phyloP scores from a whole-genome alignment of 2,329 filamentous ascomycete species.

The Hypocreales sp. region DNA sequence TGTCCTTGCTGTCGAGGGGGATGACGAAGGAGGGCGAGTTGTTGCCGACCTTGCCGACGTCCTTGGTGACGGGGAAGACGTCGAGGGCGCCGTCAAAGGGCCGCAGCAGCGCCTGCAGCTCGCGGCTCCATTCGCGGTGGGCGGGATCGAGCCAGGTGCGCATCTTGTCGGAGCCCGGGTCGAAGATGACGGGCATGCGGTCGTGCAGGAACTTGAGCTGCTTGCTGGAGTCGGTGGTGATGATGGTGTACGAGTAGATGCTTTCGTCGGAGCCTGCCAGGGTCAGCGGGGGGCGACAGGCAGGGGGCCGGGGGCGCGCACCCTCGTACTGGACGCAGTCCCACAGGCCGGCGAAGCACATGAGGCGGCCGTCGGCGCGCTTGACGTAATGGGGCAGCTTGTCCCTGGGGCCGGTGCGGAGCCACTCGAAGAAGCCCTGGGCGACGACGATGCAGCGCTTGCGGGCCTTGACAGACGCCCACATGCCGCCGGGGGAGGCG shows the following conservation, averaged over 20 bases:
- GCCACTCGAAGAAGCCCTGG: constrained; percentile 94
- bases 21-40: constrained; percentile 73
- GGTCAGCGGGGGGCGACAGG: background rate
- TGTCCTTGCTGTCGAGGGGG: constrained; percentile 69
- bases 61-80: constrained; percentile 71
- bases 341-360: constrained; percentile 88
- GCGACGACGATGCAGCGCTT: constrained; percentile 81
- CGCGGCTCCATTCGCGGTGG: constrained; percentile 56
- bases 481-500: constrained; percentile 63
- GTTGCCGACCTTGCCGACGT: constrained; percentile 89
- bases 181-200: constrained; percentile 87
- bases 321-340: constrained; percentile 74
- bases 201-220: constrained; percentile 81
- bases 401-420: constrained; percentile 61
- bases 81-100: constrained; percentile 70
- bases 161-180: constrained; percentile 57
- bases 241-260: constrained; percentile 80
- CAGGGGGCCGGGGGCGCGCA: constrained; percentile 12
- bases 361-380: constrained; percentile 64
- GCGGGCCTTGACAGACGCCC: constrained; percentile 76
- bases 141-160: constrained; percentile 65
- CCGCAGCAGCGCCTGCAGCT: constrained; percentile 64
- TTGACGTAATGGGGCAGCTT: constrained; percentile 77
- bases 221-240: constrained; percentile 76
- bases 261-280: constrained; percentile 34